Base-by-base conservation (phyloP, 495 filamentous ascomycete species). In the Haplographium delicatum region DNA sequence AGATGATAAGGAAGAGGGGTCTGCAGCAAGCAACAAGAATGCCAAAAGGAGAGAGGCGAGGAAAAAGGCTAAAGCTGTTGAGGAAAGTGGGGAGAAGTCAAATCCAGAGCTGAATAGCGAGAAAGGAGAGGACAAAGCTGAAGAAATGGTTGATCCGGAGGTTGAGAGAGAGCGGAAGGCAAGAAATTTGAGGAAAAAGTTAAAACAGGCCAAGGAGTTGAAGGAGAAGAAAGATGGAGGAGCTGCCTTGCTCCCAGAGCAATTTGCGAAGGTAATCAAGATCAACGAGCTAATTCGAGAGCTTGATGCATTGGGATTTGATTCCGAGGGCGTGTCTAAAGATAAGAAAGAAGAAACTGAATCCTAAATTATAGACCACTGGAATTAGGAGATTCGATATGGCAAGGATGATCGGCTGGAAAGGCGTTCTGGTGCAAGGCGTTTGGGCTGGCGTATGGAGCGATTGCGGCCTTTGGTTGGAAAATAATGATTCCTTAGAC, bases 211-310 rank as follows among this genome's bases (percentile, higher is more conserved):
- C 2, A 84, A 84, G 54, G 93, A 97, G 1, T 70, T 99, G 34
- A 84, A 86, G 60, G 84, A 82, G 59, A 96, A 95, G 74, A 95
- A 96, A 68, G 86, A 95, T 19, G 79, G 81, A 30, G 94, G 93
- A 20, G 84, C 85, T 54, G 70, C 74, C 0, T 66, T 99, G 53
- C 71, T 95, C 11, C 94, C 94, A 0, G 94, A 99, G 68, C 94
- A 99, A 70, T 83, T 97, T 45, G 91, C 89, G 51, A 99, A 99
- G 71, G 85, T 99, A 38, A 93, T 95, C 61, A 95, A 91, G 67
- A 94, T 99, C 61, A 86, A 88, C 43, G 93, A 96, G 68, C 75
- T 99, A 16, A 84, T 95, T 44, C 76, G 89, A 26, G 89, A 97
- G 64, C 74, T 99, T 23, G 89, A 95, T 57, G 73, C 74, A 5